A percentile compares a stretch with the other conserved stretches of the same genome.
Evolutionary conservation across 495 filamentous ascomycete species (phyloP).

Genomic region (Xylona heveae): DNA sequence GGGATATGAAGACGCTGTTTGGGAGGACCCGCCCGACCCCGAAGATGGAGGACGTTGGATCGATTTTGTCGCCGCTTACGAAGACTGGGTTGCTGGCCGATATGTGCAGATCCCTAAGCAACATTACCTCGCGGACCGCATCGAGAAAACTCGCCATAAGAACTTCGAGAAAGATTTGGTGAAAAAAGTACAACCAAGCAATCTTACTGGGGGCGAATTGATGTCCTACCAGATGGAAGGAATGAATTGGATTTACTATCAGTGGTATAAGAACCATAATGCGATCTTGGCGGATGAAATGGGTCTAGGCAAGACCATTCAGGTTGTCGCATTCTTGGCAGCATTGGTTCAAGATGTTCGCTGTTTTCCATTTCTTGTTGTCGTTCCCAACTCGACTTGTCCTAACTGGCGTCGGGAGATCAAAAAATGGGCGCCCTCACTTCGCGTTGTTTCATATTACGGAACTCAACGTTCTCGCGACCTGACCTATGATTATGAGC

Average conservation of each 20-base stretch:
- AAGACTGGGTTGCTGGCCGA: conserved; percentile 57
- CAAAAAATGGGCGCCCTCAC: conserved; percentile 71
- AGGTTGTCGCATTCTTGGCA: conserved; percentile 67
- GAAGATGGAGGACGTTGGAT: conserved; percentile 46
- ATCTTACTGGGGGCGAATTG: conserved; percentile 53
- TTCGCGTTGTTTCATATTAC: conserved; percentile 82
- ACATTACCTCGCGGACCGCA: conserved; percentile 31
- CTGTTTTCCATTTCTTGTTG: conserved; percentile 82
- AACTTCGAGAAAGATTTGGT: conserved; percentile 45
- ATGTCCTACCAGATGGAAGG: conserved; percentile 93
- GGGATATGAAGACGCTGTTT: conserved; percentile 77
- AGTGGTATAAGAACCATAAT: conserved; percentile 60
- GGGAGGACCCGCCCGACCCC: conserved; percentile 62
- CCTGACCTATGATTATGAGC: conserved; percentile 49
- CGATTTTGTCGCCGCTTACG: conserved; percentile 67
- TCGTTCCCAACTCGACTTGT: conserved; percentile 86
- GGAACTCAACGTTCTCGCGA: conserved; percentile 49
- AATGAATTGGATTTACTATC: conserved; percentile 92
- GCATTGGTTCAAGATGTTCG: conserved; percentile 57
- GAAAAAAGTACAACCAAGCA: conserved; percentile 48
- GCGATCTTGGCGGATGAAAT: conserved; percentile 97
- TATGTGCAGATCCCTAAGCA: conserved; percentile 38
- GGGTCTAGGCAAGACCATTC: conserved; percentile 96
- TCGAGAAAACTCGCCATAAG: conserved; percentile 35
- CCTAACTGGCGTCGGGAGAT: conserved; percentile 96